Conservation (phyloP, 169 alveolate species). For the Haemoproteus tartakovskyi region DNA sequence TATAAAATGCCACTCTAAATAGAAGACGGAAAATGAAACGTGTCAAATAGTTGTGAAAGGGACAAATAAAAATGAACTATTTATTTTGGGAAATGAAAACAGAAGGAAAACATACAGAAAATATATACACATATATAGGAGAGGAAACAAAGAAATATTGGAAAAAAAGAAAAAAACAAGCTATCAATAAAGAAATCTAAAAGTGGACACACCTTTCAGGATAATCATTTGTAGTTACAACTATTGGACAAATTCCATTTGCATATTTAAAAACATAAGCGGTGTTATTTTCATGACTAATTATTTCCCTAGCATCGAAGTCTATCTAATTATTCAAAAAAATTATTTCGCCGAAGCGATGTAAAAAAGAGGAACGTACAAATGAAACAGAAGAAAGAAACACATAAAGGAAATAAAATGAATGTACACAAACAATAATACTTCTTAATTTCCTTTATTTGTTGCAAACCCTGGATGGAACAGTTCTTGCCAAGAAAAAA, state of each 20-base stretch:
- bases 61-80: neutral
- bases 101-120: neutral
- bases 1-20: conserved; percentile 46
- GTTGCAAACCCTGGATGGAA: conserved; percentile 64
- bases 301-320: conserved; percentile 53
- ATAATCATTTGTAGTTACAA: conserved; percentile 59
- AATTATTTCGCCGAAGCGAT: too few species aligned
- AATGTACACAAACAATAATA: neutral
- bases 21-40: neutral
- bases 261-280: conserved; percentile 53
- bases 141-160: neutral
- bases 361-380: too few species aligned
- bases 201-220: conserved; percentile 33
- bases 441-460: too few species aligned
- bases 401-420: neutral
- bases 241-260: conserved; percentile 54
- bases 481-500: conserved; percentile 57
- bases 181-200: too few species aligned
- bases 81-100: neutral
- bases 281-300: conserved; percentile 44
- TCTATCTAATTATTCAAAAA: conserved; percentile 24
- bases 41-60: neutral
- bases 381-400: neutral
- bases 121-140: neutral
- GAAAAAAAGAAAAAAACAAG: neutral